Evolutionary conservation across 106 monocot genomes (phyloP), one percentile per base, ranked within the genome.

Genomic region (Allium fistulosum): DNA sequence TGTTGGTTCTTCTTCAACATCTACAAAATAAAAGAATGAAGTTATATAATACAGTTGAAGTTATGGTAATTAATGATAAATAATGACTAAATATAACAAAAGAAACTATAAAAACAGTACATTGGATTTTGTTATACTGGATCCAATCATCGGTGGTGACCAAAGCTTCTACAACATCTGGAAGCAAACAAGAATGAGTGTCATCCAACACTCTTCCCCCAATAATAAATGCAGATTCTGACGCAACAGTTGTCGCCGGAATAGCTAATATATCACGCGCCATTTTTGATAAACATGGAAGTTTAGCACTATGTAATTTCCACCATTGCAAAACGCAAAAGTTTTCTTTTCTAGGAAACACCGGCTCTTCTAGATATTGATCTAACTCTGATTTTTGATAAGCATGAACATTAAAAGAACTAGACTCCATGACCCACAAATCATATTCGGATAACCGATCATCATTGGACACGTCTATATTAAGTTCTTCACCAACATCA

Each of bases 241-340:
- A 57, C 13, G 57, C 28, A 69, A 57, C 28, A 26, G 69, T 69
- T 28, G 55, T 26, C 15, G 27, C 53, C 10, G 28, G 55, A 15
- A 69, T 57, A 16, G 69, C 69, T 9, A 69, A 53, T 8, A 68
- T 26, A 68, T 68, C 50, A 17, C 18, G 15, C 22, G 53, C 51
- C 53, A 68, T 68, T 17, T 17, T 49, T 16, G 50, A 6, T 53
- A 68, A 9, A 17, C 27, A 53, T 8, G 51, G 53, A 53, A 26
- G 55, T 17, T 16, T 53, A 51, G 51, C 11, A 9, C 45, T 27
- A n/a, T 68, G 51, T 22, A 53, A 17, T 26, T 16, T 53, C 68
- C 53, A 51, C 53, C 37, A 37, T 5, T 12, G 4, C 53, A 55
- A 55, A 15, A 55, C 3, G 7, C 53, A 12, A 8, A 37, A 55